Evolutionary conservation across 768 basidiomycete species (phyloP).

Genomic region (Trametes coccinea): DNA sequence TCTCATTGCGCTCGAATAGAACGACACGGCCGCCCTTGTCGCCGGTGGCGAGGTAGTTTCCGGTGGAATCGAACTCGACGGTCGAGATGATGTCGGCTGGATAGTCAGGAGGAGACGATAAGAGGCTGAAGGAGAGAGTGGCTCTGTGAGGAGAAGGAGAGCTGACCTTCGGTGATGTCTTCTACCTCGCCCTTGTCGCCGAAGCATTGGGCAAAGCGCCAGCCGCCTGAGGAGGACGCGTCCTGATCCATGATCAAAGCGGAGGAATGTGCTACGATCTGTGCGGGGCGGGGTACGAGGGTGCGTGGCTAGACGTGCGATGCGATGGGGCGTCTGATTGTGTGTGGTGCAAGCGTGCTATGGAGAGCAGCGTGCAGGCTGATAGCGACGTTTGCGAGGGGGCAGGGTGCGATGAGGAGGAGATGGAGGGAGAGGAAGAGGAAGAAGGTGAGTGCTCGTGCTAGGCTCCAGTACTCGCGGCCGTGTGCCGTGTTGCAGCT

Average conservation of each 20-base stretch:
- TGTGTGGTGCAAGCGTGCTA: conserved; percentile 1
- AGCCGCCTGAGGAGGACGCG: conserved; percentile 80
- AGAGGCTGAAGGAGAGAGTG: conserved; percentile 20
- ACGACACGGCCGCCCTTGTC: conserved; percentile 99
- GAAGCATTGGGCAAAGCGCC: conserved; percentile 99
- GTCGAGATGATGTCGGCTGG: conserved; percentile 99
- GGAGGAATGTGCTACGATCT: conserved; percentile 24
- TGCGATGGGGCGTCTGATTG: conserved; percentile 32
- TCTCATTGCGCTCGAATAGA: conserved; percentile 97
- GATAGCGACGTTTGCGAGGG: neutral
- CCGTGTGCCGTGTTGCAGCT: conserved; percentile 6
- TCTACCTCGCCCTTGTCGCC: conserved; percentile 99
- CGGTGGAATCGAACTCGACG: conserved; percentile 99
- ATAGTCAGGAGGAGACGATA: conserved; percentile 27
- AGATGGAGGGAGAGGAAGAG: conserved; percentile 5
- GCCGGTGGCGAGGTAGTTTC: conserved; percentile 98
- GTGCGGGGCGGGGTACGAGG: conserved; percentile 11
- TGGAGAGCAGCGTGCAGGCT: neutral
- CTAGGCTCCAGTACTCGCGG: too few relatives aligned
- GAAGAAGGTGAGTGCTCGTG: conserved; percentile 9
- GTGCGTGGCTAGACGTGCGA: conserved; percentile 8
- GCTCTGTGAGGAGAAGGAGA: conserved; percentile 11
- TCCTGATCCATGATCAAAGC: conserved; percentile 74
- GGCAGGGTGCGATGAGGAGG: conserved; percentile 3
- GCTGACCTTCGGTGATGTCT: conserved; percentile 96